Percentiles rank a stretch among this genome's conserved stretches.
Evolutionary conservation across 2,329 filamentous ascomycete species (phyloP).

Genomic region (Fusarium drepaniforme): DNA sequence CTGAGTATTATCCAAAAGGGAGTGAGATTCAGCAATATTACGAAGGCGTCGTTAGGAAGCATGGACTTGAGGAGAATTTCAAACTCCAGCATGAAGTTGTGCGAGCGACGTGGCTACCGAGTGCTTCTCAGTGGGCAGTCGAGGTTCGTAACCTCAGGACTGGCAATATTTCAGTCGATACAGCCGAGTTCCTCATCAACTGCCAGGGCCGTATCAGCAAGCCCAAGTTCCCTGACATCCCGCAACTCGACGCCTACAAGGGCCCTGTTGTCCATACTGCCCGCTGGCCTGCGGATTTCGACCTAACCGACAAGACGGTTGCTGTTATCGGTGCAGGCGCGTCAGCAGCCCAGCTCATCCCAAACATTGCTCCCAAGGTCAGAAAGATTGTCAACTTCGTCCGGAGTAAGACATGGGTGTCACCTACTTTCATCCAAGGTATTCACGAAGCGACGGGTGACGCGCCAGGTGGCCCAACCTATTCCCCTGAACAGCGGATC

Average conservation of each 20-base stretch:
- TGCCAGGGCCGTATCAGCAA: slow-evolving; percentile 8
- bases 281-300: neutral
- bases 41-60: neutral
- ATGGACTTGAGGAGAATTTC: neutral
- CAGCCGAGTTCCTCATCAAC: neutral
- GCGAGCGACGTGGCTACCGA: neutral
- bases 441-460: neutral
- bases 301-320: neutral
- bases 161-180: neutral
- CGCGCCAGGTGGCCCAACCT: neutral
- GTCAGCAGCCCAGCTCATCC: neutral
- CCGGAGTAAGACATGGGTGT: slow-evolving; percentile 1
- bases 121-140: neutral
- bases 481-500: neutral
- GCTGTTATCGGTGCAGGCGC: slow-evolving; percentile 1
- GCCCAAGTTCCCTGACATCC: neutral
- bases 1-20: slow-evolving; percentile 11
- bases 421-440: neutral
- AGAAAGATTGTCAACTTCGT: neutral
- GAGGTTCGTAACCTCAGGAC: neutral
- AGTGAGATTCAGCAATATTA: slow-evolving; percentile 9
- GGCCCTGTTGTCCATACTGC: neutral
- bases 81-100: neutral
- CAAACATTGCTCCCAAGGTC: neutral
- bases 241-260: neutral